Evolutionary conservation across 2,329 filamentous ascomycete genomes (phyloP).

Genomic region (Clarireedia sp.): DNA sequence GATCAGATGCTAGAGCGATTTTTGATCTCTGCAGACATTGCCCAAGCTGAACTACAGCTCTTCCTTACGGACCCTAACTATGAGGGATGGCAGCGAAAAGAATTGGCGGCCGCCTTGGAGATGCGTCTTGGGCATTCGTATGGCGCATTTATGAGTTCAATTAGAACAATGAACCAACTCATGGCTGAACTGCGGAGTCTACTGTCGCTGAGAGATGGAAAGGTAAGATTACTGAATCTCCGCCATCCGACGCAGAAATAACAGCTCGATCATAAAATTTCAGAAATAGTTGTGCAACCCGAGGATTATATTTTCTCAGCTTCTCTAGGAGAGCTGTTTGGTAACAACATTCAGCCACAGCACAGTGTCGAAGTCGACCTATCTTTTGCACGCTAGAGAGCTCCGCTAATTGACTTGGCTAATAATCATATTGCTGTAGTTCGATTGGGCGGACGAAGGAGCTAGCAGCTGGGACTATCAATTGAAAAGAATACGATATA

Average conservation of each 20-base stretch:
- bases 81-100: slow-evolving; percentile 17
- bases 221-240: slow-evolving; percentile 11
- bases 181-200: slow-evolving; percentile 17
- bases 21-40: slow-evolving; percentile 17
- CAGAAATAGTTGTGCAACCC: too few species aligned
- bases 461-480: slow-evolving; percentile 22
- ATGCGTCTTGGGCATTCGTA: slow-evolving; percentile 15
- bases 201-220: slow-evolving; percentile 20
- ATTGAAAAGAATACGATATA: slow-evolving; percentile 18
- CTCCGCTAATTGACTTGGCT: not conserved
- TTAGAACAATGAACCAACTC: slow-evolving; percentile 16
- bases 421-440: slow-evolving; percentile 9
- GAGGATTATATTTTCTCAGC: too few species aligned
- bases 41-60: slow-evolving; percentile 14
- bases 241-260: not conserved
- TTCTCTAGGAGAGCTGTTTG: too few species aligned
- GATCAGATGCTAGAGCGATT: slow-evolving; percentile 17
- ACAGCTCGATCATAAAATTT: too few species aligned
- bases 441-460: slow-evolving; percentile 20
- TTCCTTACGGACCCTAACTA: slow-evolving; percentile 15
- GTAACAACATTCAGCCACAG: too few species aligned
- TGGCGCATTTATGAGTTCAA: slow-evolving; percentile 16
- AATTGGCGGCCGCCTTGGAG: slow-evolving; percentile 12
- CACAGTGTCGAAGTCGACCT: too few species aligned
- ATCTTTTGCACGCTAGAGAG: too few species aligned